Base-by-base conservation (phyloP, 169 alveolate species). In the Perkinsus chesapeaki region DNA sequence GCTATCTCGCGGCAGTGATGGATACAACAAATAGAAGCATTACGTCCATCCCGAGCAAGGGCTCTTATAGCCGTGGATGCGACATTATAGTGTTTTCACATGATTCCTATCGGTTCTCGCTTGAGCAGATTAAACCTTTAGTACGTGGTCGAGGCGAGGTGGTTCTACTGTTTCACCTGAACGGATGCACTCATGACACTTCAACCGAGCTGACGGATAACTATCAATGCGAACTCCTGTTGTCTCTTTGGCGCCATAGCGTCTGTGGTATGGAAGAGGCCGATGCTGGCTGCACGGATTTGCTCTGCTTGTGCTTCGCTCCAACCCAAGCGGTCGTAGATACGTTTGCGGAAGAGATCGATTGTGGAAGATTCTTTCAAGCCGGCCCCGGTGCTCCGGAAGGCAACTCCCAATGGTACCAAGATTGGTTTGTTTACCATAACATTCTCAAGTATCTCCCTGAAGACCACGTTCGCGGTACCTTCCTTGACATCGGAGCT, bases 371-470 rank as follows among this genome's bases (percentile, higher is more conserved):
- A 73, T 1, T 31, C 36, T 19, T 73, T 31, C 91, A 3, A 31
- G 5, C 27, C 20, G 12, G 39, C 1, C 16, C 39, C 36, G 92
- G 37, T 38, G 36, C 39, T 38, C 39, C 39, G 5, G 23, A 12
- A 36, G 92, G 92, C 92, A 34, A 90, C 3, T 36, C 92, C 60
- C 92, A 91, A 23, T 91, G 92, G 92, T 60, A 91, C 38, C 92
- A 91, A 37, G 92, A 91, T 37, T 91, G 92, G 92, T 91, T 91
- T 37, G 36, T 91, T 31, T 91, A 91, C 92, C 92, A 91, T 37
- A 91, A 91, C 92, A 5, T 91, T 47, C 39, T 91, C 72, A 12
- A 12, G 47, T 16, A 90, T 20, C 34, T 31, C 3, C 39, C 92
- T n/a, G 9, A 12, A 27, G 39, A 31, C 16, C n/a, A 31, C 20